Evolutionary conservation across 257 asterid genomes (phyloP), one percentile per base, ranked within the genome.

Genomic region (Solanum etuberosum): DNA sequence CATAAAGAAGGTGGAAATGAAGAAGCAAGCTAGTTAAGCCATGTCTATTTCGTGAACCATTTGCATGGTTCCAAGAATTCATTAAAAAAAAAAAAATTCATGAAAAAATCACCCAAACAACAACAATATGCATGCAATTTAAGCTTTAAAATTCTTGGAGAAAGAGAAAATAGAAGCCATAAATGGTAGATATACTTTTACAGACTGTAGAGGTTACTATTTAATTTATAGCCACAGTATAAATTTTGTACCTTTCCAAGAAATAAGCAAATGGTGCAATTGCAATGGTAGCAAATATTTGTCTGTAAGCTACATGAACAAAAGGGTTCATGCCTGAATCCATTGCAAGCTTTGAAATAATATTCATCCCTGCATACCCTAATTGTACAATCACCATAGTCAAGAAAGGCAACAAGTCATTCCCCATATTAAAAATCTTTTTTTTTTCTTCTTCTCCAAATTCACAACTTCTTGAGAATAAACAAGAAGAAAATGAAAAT

Each of bases 281-380:
- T 23, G 92, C 85, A 7, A 94, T 20, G 83, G 96, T 89, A 1
- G 98, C 98, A 59, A 95, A 94, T 15, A 97, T 67, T 86, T 97
- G 99, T 21, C 98, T 92, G 77, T 97, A 97, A 42, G 99, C 99
- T 12, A 97, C 98, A 37, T 94, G 98, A 42, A 97, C 95, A n/a
- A 90, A 94, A 35, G 99, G 98, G 87, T 94, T 90, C 98, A 97
- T 97, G 2, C 99, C 98, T 3, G 98, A 91, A 91, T 94, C 98
- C 98, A 97, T 94, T 0, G 98, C 99, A 8, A 95, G 91, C 84
- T 93, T 97, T 5, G 98, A 94, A 16, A 97, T 84, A 9, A 97
- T 94, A 83, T 94, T 97, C 98, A 97, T 93, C 0, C 98, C 98
- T 13, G 98, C 98, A 63, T 94, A 95, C 0, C 98, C 98, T 42